A percentile compares a stretch with the other conserved stretches of the same genome.
Evolutionary conservation across 306 rosid genomes (phyloP).

Genomic region (Inga laurina): DNA sequence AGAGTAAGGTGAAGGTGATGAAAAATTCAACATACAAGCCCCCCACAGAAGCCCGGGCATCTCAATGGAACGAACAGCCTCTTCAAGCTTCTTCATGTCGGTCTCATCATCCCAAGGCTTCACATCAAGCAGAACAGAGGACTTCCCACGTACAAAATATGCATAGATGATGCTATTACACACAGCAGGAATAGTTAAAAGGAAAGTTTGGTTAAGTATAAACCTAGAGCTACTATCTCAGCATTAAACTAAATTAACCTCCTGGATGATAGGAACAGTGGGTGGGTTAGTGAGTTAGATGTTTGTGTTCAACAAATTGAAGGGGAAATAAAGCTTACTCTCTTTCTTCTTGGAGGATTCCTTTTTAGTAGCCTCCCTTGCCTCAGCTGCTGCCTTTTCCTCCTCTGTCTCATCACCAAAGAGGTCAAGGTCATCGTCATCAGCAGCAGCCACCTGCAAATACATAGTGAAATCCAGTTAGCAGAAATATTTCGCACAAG

Average conservation of each 20-base stretch:
- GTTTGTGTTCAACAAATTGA: neutral
- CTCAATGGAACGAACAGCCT: constrained; percentile 74
- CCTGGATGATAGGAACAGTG: neutral
- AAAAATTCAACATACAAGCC: constrained; percentile 62
- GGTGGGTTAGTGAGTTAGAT: neutral
- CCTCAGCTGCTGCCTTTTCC: constrained; percentile 85
- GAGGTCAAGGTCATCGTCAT: constrained; percentile 83
- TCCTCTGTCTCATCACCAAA: constrained; percentile 95
- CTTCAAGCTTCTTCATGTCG: constrained; percentile 94
- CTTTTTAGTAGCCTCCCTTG: constrained; percentile 80
- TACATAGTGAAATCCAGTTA: constrained; percentile 13
- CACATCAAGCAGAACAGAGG: constrained; percentile 86
- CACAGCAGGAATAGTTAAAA: neutral
- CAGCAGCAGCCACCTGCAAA: constrained; percentile 63
- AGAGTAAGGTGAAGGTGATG: neutral
- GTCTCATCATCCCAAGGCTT: constrained; percentile 98
- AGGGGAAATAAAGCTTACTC: constrained; percentile 47
- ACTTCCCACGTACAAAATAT: constrained; percentile 70
- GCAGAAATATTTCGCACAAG: neutral
- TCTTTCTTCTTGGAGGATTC: too few species aligned
- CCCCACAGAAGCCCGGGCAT: constrained; percentile 86
- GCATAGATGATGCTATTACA: neutral
- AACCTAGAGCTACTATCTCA: neutral
- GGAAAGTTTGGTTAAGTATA: neutral
- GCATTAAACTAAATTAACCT: neutral